phyloP scores from a whole-genome alignment of 176 grass and related monocot genomes.

The Cocos nucifera region DNA sequence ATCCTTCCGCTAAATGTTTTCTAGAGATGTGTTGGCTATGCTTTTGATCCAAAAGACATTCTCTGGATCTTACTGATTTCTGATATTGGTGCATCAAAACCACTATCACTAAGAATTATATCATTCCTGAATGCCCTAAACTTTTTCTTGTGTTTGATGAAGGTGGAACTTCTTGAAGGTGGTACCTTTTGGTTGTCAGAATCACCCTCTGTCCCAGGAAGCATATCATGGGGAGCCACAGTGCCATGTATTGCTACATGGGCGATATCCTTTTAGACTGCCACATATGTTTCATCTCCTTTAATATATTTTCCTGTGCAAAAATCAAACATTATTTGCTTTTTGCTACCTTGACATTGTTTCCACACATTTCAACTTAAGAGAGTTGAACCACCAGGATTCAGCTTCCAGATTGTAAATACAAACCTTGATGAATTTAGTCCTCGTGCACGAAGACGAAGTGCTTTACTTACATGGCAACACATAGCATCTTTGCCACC shows the following conservation, averaged over 20 bases:
- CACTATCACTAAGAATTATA: too few species aligned
- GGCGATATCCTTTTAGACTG: constrained; percentile 78
- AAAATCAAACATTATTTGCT: not conserved
- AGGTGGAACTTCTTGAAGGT: constrained; percentile 97
- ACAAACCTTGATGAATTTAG: constrained; percentile 89
- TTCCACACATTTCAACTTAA: constrained; percentile 99
- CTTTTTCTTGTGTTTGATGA: constrained; percentile 29
- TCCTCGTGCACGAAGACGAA: constrained; percentile 83
- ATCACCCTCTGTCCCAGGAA: constrained; percentile 90
- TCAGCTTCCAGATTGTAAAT: constrained; percentile 98
- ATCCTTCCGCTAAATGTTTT: not conserved
- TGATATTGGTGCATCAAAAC: too few species aligned
- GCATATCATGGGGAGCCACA: constrained; percentile 81
- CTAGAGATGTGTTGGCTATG: too few species aligned
- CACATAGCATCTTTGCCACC: constrained; percentile 94
- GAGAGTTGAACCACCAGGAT: constrained; percentile 81
- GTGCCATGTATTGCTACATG: constrained; percentile 89
- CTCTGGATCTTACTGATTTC: too few species aligned
- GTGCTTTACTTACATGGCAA: constrained; percentile 95
- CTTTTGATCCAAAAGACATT: too few species aligned
- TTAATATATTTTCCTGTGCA: too few species aligned
- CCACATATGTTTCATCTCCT: too few species aligned
- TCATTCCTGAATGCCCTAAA: constrained; percentile 2
- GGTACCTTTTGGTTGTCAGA: constrained; percentile 99
- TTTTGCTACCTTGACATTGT: constrained; percentile 72